phyloP scores from a whole-genome alignment of 192 early-diverging fungal genomes.

The Coemansia sp. region DNA sequence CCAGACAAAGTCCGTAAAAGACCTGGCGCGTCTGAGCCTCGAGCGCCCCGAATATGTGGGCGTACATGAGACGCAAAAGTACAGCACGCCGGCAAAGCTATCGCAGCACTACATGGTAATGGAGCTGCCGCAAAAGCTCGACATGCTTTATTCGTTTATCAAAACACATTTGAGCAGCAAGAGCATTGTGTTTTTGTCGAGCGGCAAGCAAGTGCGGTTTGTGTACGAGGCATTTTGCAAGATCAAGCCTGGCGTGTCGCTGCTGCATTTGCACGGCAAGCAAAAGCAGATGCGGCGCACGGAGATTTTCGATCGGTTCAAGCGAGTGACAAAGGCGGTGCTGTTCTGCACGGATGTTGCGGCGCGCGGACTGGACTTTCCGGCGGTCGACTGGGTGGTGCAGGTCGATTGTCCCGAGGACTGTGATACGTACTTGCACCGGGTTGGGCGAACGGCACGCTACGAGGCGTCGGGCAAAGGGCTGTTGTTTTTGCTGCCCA shows the following conservation, averaged over 20 bases:
- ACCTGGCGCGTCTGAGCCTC: constrained; percentile 87
- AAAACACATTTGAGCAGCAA: constrained; percentile 89
- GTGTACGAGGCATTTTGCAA: constrained; percentile 95
- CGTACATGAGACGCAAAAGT: constrained; percentile 82
- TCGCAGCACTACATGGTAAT: constrained; percentile 85
- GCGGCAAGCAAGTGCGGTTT: constrained; percentile 95
- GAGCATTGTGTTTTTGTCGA: constrained; percentile 89
- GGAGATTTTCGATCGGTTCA: constrained; percentile 92
- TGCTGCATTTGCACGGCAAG: constrained; percentile 93
- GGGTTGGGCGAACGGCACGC: constrained; percentile 96
- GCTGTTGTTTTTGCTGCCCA: constrained; percentile 83
- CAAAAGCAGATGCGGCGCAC: constrained; percentile 94
- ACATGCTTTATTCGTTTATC: constrained; percentile 93
- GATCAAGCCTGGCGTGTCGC: constrained; percentile 87
- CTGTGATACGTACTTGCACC: constrained; percentile 95
- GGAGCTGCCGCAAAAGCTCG: constrained; percentile 86
- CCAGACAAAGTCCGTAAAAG: constrained; percentile 94
- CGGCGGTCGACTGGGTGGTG: constrained; percentile 98
- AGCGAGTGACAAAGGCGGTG: constrained; percentile 68
- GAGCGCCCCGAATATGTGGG: constrained; percentile 92
- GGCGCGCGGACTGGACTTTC: constrained; percentile 95
- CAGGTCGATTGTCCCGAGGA: constrained; percentile 98
- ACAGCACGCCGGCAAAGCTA: constrained; percentile 80
- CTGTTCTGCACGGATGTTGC: constrained; percentile 96
- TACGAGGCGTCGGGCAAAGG: constrained; percentile 86